Evolutionary conservation across 2,329 filamentous ascomycete genomes (phyloP).

Genomic region (Elsinoe ampelina): DNA sequence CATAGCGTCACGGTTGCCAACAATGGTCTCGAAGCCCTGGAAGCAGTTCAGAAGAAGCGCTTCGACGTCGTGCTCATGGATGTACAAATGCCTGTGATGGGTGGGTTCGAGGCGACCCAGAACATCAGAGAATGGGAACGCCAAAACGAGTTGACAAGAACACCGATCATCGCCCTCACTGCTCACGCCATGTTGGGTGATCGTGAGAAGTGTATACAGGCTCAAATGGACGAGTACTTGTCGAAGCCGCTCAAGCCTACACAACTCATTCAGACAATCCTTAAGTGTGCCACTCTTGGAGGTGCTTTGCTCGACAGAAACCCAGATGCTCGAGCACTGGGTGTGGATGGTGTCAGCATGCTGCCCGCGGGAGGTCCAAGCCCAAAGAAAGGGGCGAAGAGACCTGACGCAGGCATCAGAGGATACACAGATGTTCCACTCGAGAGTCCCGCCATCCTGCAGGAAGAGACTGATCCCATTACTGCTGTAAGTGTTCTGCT

Average conservation of each 20-base stretch:
- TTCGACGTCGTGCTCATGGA: conserved; percentile 99
- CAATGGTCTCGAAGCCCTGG: conserved; percentile 87
- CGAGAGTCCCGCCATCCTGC: conserved; percentile 55
- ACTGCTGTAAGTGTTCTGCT: conserved; percentile 1
- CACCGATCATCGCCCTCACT: conserved; percentile 92
- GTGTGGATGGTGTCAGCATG: conserved; percentile 8
- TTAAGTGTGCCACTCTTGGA: conserved; percentile 90
- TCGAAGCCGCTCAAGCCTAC: conserved; percentile 96
- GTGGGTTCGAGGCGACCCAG: conserved; percentile 91
- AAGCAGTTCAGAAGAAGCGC: conserved; percentile 81
- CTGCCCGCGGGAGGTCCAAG: not conserved
- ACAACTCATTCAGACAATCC: conserved; percentile 92
- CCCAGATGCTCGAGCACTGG: conserved; percentile 34
- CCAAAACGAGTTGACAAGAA: conserved; percentile 67
- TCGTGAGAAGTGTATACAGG: conserved; percentile 93
- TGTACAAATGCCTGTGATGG: conserved; percentile 99
- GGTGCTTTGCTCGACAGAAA: conserved; percentile 73
- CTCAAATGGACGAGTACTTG: conserved; percentile 98
- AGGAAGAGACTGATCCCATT: conserved; percentile 41
- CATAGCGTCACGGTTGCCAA: conserved; percentile 86
- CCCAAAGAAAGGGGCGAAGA: conserved; percentile 18
- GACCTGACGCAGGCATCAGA: conserved; percentile 43
- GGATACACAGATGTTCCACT: conserved; percentile 62
- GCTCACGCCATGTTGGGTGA: conserved; percentile 99
- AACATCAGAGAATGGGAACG: conserved; percentile 95